Evolutionary conservation across 2,329 filamentous ascomycete species (phyloP), one percentile per base, ranked within the genome.

Genomic region (Verticillium longisporum): DNA sequence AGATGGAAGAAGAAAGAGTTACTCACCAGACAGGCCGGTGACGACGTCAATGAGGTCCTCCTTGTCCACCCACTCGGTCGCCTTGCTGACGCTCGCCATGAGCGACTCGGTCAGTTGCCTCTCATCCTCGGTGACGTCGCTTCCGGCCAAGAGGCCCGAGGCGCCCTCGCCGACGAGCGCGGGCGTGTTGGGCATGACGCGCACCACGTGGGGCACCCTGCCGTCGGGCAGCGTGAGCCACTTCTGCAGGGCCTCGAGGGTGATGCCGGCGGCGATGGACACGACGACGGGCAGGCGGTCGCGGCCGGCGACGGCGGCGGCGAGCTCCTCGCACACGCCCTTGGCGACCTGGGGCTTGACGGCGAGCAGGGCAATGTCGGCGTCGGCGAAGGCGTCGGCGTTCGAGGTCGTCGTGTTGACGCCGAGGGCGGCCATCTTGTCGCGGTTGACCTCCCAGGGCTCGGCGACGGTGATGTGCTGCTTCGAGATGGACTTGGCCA

Each of bases 181-280:
- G 2, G 80, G 80, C 5, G 79, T 82, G 69, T 82, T 82, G 60
- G 80, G 80, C 80, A 82, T 82, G 61, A 81, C 78, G 21, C 80
- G 75, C n/a, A 82, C 77, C 15, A 80, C 72, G 55, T 77, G 78
- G 1, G 78, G 77, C 1, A 73, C 67, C 26, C 70, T 70, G 3
- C 74, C 76, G 37, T 71, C 73, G 1, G 70, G 62, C 0, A 74
- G 70, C 61, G 68, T 74, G 61, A 77, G 68, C 80, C 80, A 82
- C 50, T 70, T 66, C 50, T 70, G 70, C 66, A 81, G 68, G 67
- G 76, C 80, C 36, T 67, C 68, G 33, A 80, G 70, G 9, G 78
- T 80, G 66, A 81, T 78, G 59, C 80, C 80, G 1, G 79, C 80
- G 4, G 78, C 78, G 61, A 82, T 81, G 61, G 77, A 80, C 41